Percentiles rank a stretch among this genome's conserved stretches.
Conservation (phyloP, 257 asterid species). For the Knoxia roxburghii region DNA sequence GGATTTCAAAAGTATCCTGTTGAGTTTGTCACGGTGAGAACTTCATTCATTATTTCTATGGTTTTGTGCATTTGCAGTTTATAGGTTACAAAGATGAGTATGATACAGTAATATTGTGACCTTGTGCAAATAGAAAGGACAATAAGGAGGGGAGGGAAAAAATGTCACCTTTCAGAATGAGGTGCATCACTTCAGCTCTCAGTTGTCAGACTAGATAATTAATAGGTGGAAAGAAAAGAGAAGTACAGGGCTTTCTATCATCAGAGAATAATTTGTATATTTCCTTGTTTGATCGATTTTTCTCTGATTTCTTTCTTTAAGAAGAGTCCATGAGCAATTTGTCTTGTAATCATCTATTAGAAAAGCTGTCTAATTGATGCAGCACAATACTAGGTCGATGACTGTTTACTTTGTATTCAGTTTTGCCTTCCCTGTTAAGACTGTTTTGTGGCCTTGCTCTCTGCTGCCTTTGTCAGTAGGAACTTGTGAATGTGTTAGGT, state of each 20-base stretch:
- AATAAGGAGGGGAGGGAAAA: background rate
- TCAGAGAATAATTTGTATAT: background rate
- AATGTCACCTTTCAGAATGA: background rate
- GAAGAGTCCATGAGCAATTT: background rate
- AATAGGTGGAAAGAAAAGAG: background rate
- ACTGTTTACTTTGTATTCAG: background rate
- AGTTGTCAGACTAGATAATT: background rate
- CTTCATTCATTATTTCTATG: slow-evolving; percentile 15
- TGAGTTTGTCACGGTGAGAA: slow-evolving; percentile 77
- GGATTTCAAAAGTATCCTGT: slow-evolving; percentile 58
- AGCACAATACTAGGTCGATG: background rate
- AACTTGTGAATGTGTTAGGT: background rate
- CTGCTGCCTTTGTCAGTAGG: slow-evolving; percentile 1
- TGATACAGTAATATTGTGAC: background rate
- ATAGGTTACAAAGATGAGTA: background rate
- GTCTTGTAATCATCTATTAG: background rate
- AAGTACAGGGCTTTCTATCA: background rate
- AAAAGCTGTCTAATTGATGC: background rate
- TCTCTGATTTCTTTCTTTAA: background rate
- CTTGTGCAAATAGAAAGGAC: background rate
- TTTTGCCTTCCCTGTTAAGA: background rate
- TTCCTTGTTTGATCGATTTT: background rate
- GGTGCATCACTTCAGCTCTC: background rate
- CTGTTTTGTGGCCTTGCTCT: background rate
- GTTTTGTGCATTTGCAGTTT: background rate